Base-by-base conservation (phyloP, 257 asterid species). In the Nicotiana paniculata region DNA sequence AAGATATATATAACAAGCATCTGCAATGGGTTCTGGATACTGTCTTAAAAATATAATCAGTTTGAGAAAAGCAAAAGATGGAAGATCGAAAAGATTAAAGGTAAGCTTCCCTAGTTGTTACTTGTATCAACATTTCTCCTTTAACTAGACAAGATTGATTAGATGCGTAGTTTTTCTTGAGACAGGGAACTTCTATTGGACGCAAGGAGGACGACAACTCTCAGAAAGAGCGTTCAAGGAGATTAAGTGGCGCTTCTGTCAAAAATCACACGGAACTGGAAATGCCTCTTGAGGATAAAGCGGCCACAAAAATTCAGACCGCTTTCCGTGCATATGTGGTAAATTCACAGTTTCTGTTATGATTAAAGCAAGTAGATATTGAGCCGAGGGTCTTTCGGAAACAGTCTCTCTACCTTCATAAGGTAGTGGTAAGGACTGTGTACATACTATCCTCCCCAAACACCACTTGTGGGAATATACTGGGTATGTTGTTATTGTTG, bases 271-370 rank as follows among this genome's bases (percentile, higher is more conserved):
- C 74, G 74, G 69, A 84, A 77, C 77, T 8, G 62, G 83, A 62
- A 84, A 83, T 86, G 78, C 83, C 91, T 33, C 13, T 83, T 3
- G 94, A 94, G 87, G 88, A 91, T 81, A 86, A 83, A 63, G 98
- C 98, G 39, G 99, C 99, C 68, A 89, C 84, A 68, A 87, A 81
- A 86, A 94, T 96, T 85, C 99, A 96, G 90, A 89, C 92, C 74
- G 94, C 93, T 76, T 94, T 87, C 84, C 94, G 99, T 18, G 96
- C 95, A 75, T 81, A 91, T 64, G 53, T 80, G 91, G 90, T 84
- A 86, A 26, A 53, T 1, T 12, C 62, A 66, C n/a, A 66, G 35
- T 33, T 12, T 66, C 26, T 24, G 33, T 33, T 30, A 66, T 6
- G 26, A 66, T 66, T 66, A 66, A 32, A 6, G 75, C 6, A 33